phyloP scores from a whole-genome alignment of 73 alveolate species.

The Paramecium pentaurelia region DNA sequence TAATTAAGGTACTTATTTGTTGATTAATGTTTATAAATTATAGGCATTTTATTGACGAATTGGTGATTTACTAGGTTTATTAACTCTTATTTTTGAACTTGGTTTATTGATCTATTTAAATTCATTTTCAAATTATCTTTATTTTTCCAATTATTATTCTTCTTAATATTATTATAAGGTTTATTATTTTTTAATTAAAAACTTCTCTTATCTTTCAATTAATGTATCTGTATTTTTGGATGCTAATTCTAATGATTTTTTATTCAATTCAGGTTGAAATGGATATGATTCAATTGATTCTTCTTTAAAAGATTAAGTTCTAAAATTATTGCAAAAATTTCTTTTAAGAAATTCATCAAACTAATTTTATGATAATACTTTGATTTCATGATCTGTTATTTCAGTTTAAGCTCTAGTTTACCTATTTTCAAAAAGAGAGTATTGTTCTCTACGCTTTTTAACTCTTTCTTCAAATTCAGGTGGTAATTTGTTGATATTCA shows the following conservation, averaged over 20 bases:
- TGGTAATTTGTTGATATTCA: background rate
- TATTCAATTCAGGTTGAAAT: conserved; percentile 17
- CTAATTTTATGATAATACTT: conserved; percentile 12
- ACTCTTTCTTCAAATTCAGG: conserved; percentile 18
- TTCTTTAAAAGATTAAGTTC: background rate
- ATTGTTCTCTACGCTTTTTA: background rate
- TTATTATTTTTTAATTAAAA: background rate
- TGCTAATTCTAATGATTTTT: conserved; percentile 14
- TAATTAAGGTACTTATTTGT: background rate
- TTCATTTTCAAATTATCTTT: background rate
- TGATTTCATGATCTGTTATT: background rate
- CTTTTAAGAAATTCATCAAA: conserved; percentile 8
- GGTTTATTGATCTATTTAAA: background rate
- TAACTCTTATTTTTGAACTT: background rate
- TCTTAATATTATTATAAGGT: background rate
- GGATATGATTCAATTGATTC: background rate
- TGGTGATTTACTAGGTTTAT: background rate
- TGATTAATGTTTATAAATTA: background rate
- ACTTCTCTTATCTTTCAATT: conserved; percentile 29
- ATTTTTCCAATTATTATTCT: background rate
- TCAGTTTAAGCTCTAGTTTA: background rate
- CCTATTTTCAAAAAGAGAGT: background rate
- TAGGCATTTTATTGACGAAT: background rate
- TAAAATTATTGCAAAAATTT: background rate
- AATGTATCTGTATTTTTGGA: background rate